Evolutionary conservation across 1,284 basidiomycete species (phyloP), one percentile per base, ranked within the genome.

Genomic region (Serendipita sp.): DNA sequence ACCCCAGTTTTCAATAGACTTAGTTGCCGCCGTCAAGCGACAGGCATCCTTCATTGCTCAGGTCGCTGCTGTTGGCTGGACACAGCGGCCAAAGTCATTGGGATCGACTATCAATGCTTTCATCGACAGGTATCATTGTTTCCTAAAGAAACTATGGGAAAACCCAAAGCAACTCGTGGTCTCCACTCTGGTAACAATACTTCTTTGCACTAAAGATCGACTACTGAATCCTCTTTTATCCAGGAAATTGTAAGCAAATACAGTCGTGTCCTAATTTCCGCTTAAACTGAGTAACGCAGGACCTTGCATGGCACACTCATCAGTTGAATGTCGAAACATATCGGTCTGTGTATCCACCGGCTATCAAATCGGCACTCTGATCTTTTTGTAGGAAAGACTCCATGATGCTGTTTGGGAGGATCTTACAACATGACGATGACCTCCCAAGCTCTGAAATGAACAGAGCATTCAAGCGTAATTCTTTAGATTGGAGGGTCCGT

Each of bases 31-130:
- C 22, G 53, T 58, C 22, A 58, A 58, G 30, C 53, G 53, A 8
- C 53, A 58, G 30, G 53, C 53, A 30, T 58, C 53, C 15, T 58
- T 58, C 32, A 35, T 58, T 29, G 53, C 53, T n/a, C 53, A 58
- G 34, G 53, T 58, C n/a, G 53, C 53, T 30, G 53, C 53, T n/a
- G 53, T 58, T n/a, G 53, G 53, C 15, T 58, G 53, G 53, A 58
- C 53, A 4, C 53, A 58, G n/a, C 12, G 29, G n/a, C 53, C 53
- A n/a, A 29, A 35, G 34, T 17, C 15, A 26, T 10, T 58, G 22
- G n/a, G 15, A 34, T 26, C 30, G 8, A 32, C 30, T 22, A 58
- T 10, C 10, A 35, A 35, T 35, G 1, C 10, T 4, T 38, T 38
- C 38, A 58, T 58, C 53, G 30, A 58, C 30, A 22, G 34, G 8